Evolutionary conservation across 768 basidiomycete species (phyloP).

Genomic region (Rhodotorula sphaerocarpa): DNA sequence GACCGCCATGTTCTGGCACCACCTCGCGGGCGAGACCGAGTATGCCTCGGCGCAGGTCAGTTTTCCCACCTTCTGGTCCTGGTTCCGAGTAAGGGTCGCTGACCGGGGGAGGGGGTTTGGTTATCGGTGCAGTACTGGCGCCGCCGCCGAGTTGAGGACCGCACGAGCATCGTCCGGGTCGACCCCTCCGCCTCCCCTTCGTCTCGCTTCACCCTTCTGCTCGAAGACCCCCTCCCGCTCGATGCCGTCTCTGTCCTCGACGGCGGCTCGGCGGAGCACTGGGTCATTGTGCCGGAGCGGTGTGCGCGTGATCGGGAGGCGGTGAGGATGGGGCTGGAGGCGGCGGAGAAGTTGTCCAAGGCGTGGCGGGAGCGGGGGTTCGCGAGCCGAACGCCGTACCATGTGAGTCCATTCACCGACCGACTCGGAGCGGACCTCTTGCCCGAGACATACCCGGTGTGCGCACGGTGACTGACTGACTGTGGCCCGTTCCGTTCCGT

Average conservation of each 20-base stretch:
- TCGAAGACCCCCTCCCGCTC: neutral
- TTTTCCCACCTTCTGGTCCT: neutral
- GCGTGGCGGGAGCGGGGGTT: slow-evolving; percentile 20
- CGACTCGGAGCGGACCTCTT: no score
- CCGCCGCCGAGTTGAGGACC: neutral
- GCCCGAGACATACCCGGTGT: no score
- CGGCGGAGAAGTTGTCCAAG: neutral
- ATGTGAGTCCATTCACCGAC: slow-evolving; percentile 8
- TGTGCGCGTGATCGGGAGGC: neutral
- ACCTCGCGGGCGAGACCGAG: neutral
- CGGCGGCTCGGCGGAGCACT: slow-evolving; percentile 17
- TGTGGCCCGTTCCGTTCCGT: accelerated
- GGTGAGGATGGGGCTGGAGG: slow-evolving; percentile 12
- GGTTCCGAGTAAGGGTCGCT: no score
- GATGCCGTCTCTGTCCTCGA: slow-evolving; percentile 16
- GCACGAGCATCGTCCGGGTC: slow-evolving; percentile 1
- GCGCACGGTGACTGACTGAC: no score
- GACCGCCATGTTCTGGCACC: slow-evolving; percentile 21
- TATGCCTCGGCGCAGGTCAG: slow-evolving; percentile 15
- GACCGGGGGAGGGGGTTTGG: neutral
- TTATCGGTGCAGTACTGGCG: slow-evolving; percentile 23
- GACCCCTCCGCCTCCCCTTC: neutral
- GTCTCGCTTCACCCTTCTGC: neutral
- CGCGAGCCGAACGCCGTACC: slow-evolving; percentile 8
- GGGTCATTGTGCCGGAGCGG: slow-evolving; percentile 3